Base-by-base conservation (phyloP, 192 early-diverging fungal genomes). In the Rhizophlyctis rosea region DNA sequence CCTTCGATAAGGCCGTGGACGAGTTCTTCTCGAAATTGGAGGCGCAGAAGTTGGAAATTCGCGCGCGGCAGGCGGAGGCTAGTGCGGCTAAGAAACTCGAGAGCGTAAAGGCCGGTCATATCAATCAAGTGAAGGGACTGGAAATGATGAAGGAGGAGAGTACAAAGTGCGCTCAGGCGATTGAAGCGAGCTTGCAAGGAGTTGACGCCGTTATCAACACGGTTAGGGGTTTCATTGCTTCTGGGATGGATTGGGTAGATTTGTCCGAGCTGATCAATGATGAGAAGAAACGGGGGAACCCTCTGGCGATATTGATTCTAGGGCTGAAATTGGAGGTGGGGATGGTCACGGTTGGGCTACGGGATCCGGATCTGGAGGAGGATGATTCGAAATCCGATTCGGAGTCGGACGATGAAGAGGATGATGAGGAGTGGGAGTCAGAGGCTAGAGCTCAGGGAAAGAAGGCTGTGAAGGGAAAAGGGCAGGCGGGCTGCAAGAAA, bases 231-330 rank as follows among this genome's bases (percentile, higher is more conserved):
- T 94, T 91, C 29, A 84, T 97, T 4, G 91, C 91, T 4, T 84
- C 84, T 25, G 91, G 93, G 3, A 95, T 98, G 89, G 95, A 97
- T 70, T 99, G 97, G 97, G 78, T 81, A 58, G 97, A 99, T 70
- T 76, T 99, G 4, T 89, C 87, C 51, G 88, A 94, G 57, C 74
- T 96, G 32, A 85, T 99, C 1, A 73, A 78, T 30, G 90, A 94
- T 32, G 93, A 98, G 65, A 81, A 83, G 69, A 84, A 76, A 23
- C 75, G 78, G 25, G 86, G 83, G 2, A 95, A 92, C 53, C 87
- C 89, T 0, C 83, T 97, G 34, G 97, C 97, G 2, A 59, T 77
- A 27, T 78, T 88, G 50, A 91, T 99, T 34, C 67, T 74, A 31
- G 67, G 71, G 23, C 71, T 98, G 34, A 90, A 93, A 53, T 69